phyloP scores from a whole-genome alignment of 208 protist species.

The Acanthamoeba rhysodes region DNA sequence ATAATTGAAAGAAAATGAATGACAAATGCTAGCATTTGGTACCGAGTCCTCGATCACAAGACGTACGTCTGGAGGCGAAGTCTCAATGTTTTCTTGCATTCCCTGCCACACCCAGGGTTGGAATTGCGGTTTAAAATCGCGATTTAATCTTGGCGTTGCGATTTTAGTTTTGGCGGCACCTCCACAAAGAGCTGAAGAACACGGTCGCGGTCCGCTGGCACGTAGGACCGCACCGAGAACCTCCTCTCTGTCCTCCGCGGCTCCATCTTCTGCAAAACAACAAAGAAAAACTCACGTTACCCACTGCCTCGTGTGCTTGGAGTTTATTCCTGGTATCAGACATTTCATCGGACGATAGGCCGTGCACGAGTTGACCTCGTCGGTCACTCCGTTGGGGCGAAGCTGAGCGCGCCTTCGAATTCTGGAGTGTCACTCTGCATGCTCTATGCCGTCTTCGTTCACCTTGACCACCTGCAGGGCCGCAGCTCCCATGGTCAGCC shows the following conservation, averaged over 20 bases:
- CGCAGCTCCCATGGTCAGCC: background rate
- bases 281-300: too few relatives aligned
- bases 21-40: background rate
- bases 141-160: too few relatives aligned
- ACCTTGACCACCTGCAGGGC: slow-evolving; percentile 15
- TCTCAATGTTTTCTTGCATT: background rate
- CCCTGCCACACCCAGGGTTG: background rate
- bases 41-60: background rate
- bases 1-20: background rate
- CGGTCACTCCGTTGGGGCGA: background rate
- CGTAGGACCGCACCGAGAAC: background rate
- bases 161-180: background rate
- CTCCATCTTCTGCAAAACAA: too few relatives aligned
- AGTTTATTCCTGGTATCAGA: too few relatives aligned
- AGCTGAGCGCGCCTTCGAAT: background rate
- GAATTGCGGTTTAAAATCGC: background rate
- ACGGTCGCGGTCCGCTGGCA: background rate
- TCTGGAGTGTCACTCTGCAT: background rate
- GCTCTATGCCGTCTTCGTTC: slow-evolving; percentile 18
- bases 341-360: too few relatives aligned
- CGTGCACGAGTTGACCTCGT: too few relatives aligned
- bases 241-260: background rate
- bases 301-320: too few relatives aligned
- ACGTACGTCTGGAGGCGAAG: background rate
- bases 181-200: background rate